Evolutionary conservation across 495 filamentous ascomycete species (phyloP), one percentile per base, ranked within the genome.

Genomic region (Trichocladium antarcticum): DNA sequence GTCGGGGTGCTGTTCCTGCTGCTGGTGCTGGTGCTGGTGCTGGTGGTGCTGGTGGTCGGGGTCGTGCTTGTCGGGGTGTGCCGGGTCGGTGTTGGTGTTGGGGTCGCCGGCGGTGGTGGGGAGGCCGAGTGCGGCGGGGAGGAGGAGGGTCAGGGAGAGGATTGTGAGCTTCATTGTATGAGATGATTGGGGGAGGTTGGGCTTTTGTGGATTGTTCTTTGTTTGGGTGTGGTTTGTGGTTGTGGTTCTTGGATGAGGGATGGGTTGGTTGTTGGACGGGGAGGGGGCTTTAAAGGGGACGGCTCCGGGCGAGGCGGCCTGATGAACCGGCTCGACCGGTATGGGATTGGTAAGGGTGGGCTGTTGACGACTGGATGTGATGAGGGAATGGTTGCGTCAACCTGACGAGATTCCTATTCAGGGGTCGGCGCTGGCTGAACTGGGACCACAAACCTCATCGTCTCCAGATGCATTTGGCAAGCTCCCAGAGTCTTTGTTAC

Each of bases 331-430:
- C n/a, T n/a, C n/a, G n/a, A n/a, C n/a, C n/a, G 40, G 15, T 6
- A 29, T 31, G 7, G 27, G 40, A 31, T 5, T 17, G 7, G 29
- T 21, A 12, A 8, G 16, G n/a, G 10, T 12, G 9, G 14, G 3
- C 27, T n/a, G 6, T 27, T n/a, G 32, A 5, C 9, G 8, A 4
- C n/a, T n/a, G n/a, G n/a, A n/a, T n/a, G 2, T 14, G 2, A 47
- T 40, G 35, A 47, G 17, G 24, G 5, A 9, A 47, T 47, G 36
- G 5, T 47, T 40, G 27, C 45, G 45, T 47, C 8, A 27, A 8
- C 8, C 16, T 32, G 45, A 47, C 32, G 22, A 2, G 1, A n/a
- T 3, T 3, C 11, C 17, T 21, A 9, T 9, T 31, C 3, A 7
- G 12, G 16, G 17, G 5, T 11, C 16, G 5, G 16, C 5, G 8